Base-by-base conservation (phyloP, 2,329 filamentous ascomycete genomes). In the Pseudopyricularia cyperi region DNA sequence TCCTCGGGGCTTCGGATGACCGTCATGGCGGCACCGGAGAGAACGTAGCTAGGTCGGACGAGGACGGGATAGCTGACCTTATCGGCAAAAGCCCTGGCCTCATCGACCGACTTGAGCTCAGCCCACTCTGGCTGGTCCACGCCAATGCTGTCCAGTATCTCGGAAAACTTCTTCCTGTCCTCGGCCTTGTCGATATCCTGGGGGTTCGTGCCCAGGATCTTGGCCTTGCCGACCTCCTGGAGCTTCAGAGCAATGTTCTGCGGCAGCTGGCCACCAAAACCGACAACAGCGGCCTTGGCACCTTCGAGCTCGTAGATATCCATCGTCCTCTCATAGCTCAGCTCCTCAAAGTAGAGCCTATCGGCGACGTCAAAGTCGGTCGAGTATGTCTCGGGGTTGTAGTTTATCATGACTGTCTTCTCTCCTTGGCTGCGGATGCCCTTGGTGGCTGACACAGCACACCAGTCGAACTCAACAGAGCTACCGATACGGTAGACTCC, bases 401-500 rank as follows among this genome's bases (percentile, higher is more conserved):
- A 86, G 63, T 97, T 97, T 63, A 98, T 93, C 88, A 97, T 95
- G 53, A 95, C 82, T 30, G 93, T 97, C 82, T 96, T 96, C 76
- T 95, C 86, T 59, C 89, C 90, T 76, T 95, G 88, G 55, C 84
- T 75, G 61, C 83, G 82, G 56, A 97, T 77, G 42, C 89, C 87
- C 56, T 88, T 77, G 11, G 89, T 90, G 57, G 89, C 87, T 63
- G 89, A 93, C 55, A 96, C 89, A 57, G 90, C 89, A 66, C 91
- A 97, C 91, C 91, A 97, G 70, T 98, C 91, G 65, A 98, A 98
- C 70, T 98, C 93, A 51, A 98, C 93, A 7, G 90, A 96, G 71
- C 85, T 91, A 63, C 93, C 93, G 65, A 97, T 98, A 65, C 93
- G 83, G 78, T 98, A 98, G 22, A 97, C 93, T 70, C 93, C 93